phyloP scores from a whole-genome alignment of 345 rosid genomes.

The Murraya paniculata region DNA sequence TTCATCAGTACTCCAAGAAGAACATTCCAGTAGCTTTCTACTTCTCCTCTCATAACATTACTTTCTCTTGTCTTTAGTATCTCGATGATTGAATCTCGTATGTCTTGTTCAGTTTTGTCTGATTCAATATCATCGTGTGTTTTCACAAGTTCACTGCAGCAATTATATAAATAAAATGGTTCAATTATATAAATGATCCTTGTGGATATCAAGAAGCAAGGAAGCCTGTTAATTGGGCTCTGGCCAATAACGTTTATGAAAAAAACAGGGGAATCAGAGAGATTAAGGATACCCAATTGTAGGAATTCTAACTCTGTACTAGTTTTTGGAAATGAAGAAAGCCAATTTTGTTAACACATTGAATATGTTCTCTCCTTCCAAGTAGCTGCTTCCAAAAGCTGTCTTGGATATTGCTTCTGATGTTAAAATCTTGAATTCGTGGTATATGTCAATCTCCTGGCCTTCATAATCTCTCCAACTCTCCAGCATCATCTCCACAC shows the following conservation, averaged over 20 bases:
- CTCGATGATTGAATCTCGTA: constrained; percentile 9
- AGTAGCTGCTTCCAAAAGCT: constrained; percentile 49
- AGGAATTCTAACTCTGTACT: constrained; percentile 23
- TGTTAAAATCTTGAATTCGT: constrained; percentile 39
- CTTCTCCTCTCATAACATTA: neutral
- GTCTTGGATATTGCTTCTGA: constrained; percentile 49
- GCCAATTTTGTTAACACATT: constrained; percentile 25
- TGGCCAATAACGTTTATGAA: no score
- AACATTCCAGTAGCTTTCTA: constrained; percentile 25
- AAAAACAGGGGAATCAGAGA: no score
- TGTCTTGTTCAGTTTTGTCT: neutral
- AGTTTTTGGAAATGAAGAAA: constrained; percentile 11
- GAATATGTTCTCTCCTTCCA: constrained; percentile 46
- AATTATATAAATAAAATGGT: neutral
- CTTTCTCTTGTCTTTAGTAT: constrained; percentile 28
- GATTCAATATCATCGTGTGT: constrained; percentile 12
- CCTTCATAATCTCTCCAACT: constrained; percentile 34
- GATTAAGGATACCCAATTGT: constrained; percentile 24
- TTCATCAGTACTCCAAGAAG: constrained; percentile 28
- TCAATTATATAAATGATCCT: neutral
- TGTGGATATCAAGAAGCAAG: no score
- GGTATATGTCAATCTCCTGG: constrained; percentile 35
- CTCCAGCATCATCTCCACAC: constrained; percentile 40
- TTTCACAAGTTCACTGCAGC: constrained; percentile 1
- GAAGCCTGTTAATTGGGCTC: no score